Percentiles rank a stretch among this genome's conserved stretches.
These are phyloP conservation scores for Ehretia macrophylla DNA, from an alignment of 257 asterid genomes.

Conservation along the genomic window DNA sequence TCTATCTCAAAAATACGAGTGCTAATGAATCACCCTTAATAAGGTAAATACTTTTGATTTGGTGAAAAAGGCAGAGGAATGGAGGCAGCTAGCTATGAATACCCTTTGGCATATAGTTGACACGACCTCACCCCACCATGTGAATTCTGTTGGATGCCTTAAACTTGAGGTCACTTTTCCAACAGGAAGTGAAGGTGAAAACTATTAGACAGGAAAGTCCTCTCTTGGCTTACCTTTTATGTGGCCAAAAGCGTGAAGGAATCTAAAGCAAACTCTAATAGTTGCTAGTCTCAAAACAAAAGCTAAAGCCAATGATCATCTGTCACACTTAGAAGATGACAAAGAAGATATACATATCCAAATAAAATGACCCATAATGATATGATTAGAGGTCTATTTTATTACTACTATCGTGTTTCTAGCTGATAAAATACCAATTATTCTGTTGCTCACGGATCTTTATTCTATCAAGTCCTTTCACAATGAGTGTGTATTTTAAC, in stretches of 20 bases:
- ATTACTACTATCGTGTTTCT: slow-evolving; percentile 10
- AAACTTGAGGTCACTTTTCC: slow-evolving; percentile 8
- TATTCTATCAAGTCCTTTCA: slow-evolving; percentile 12
- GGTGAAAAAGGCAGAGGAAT: slow-evolving; percentile 34
- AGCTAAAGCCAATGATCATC: background rate
- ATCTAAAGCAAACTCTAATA: background rate
- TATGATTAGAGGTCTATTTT: slow-evolving; percentile 8
- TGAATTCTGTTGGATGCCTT: slow-evolving; percentile 30
- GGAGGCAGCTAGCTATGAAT: slow-evolving; percentile 37
- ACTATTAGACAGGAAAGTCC: background rate
- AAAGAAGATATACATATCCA: background rate
- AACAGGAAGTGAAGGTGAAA: slow-evolving; percentile 3
- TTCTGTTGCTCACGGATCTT: too few relatives aligned
- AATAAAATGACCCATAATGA: background rate
- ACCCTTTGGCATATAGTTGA: slow-evolving; percentile 8
- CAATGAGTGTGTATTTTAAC: too few relatives aligned
- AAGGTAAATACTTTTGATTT: slow-evolving; percentile 25
- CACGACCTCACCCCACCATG: slow-evolving; percentile 35
- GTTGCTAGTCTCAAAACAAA: background rate
- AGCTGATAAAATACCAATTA: slow-evolving; percentile 49
- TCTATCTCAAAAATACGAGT: slow-evolving; percentile 2
- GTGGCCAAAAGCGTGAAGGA: background rate
- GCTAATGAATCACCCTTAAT: slow-evolving; percentile 35
- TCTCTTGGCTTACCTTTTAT: too few relatives aligned
- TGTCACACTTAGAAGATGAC: slow-evolving; percentile 6